Conservation (phyloP, 768 basidiomycete species). For the Kwoniella pini region DNA sequence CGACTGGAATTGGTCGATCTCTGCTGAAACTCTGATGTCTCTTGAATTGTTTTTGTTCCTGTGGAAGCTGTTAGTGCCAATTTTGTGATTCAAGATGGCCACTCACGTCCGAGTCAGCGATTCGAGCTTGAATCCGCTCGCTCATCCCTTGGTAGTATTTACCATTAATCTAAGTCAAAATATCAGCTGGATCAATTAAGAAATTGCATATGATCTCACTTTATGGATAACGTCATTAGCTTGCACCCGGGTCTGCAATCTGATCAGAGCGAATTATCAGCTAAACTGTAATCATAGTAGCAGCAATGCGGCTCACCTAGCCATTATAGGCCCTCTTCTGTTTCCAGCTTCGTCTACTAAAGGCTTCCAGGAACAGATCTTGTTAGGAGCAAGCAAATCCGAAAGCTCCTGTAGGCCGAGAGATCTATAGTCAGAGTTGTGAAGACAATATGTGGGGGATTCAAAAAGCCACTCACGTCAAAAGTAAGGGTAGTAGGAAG, state of each 20-base stretch:
- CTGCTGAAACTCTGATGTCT: conserved; percentile 13
- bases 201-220: conserved; percentile 16
- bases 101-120: conserved; percentile 42
- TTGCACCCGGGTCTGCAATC: conserved; percentile 33
- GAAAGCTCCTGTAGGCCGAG: conserved; percentile 15
- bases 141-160: conserved; percentile 24
- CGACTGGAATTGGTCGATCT: conserved; percentile 2
- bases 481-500: conserved; percentile 23
- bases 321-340: conserved; percentile 33
- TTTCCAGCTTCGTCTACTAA: conserved; percentile 33
- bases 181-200: background rate
- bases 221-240: conserved; percentile 33
- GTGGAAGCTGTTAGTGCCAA: background rate
- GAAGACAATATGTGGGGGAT: background rate
- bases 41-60: conserved; percentile 27
- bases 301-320: conserved; percentile 20
- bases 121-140: conserved; percentile 30
- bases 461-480: conserved; percentile 22
- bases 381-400: conserved; percentile 14
- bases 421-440: background rate
- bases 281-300: background rate
- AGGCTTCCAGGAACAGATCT: conserved; percentile 30
- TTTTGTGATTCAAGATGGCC: background rate
- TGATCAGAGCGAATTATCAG: conserved; percentile 1
- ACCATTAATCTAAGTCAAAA: conserved; percentile 30